Evolutionary conservation across 2,329 filamentous ascomycete genomes (phyloP), one percentile per base, ranked within the genome.

Genomic region (Hypoxylon sp.): DNA sequence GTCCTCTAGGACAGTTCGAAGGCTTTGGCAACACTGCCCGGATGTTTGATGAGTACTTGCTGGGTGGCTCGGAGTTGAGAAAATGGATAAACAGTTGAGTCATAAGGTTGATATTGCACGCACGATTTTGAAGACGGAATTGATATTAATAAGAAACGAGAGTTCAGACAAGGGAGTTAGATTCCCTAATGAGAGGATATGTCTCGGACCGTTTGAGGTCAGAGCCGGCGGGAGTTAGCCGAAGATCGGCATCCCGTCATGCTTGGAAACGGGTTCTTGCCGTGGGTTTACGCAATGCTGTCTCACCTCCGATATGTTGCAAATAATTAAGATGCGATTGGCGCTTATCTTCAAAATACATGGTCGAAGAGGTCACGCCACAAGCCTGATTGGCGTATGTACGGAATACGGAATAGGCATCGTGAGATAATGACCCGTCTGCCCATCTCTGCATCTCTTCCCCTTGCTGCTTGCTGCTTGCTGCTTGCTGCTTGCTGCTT

Each of bases 271-370:
- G 15, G 32, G 32, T 13, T 34, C 30, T 13, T 34, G 10, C 30
- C 15, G n/a, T n/a, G 15, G 32, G 32, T n/a, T 37, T 1, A 37
- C n/a, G 32, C 15, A n/a, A 37, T 37, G 32, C 13, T 15, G 3
- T n/a, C 13, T n/a, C 13, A 37, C 32, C 32, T n/a, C 13, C 13
- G 26, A 11, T 39, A 17, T 41, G 62, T 65, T 65, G 54, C 32
- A 65, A 65, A 65, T 65, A 50, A 46, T 34, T 24, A 37, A 28
- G 22, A 32, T 15, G 5, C 47, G 52, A 63, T 62, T 62, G 63
- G 63, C 26, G 32, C 32, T 37, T 37, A 13, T n/a, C 32, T n/a
- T 15, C 13, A 26, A 26, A 26, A 26, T 26, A 7, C 24, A 26
- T 26, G 24, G 4, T 4, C 7, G 24, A 7, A 26, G 7, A 26